These are phyloP conservation scores for Fistulifera pelliculosa DNA, from an alignment of 108 stramenopile genomes.

Conservation along the genomic window DNA sequence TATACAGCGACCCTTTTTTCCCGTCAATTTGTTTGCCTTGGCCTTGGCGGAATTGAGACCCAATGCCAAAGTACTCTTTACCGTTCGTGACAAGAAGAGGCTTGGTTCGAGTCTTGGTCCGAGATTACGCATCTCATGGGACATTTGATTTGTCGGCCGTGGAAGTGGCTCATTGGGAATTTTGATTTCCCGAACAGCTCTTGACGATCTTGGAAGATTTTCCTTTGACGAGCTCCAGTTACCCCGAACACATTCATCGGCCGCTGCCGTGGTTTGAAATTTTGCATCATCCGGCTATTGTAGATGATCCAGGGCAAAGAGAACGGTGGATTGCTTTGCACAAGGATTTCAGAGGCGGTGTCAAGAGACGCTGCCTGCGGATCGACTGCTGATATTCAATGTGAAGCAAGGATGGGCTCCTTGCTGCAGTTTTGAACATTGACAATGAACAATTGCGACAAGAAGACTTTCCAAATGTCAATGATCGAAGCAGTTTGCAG, in stretches of 20 bases:
- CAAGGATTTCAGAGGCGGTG: conserved; percentile 13
- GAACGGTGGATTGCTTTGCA: conserved; percentile 24
- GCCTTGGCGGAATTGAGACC: conserved; percentile 12
- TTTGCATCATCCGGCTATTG: conserved; percentile 11
- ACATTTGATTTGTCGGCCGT: conserved; percentile 1
- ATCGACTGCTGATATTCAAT: conserved; percentile 30
- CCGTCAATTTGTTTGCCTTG: conserved; percentile 17
- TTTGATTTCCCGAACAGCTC: conserved; percentile 4
- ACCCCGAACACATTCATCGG: conserved; percentile 11
- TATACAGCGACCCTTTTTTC: conserved; percentile 29
- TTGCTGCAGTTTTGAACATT: conserved; percentile 26
- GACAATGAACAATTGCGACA: conserved; percentile 7
- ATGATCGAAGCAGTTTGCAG: conserved; percentile 7
- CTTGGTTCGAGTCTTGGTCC: conserved; percentile 23
- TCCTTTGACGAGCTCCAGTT: background rate
- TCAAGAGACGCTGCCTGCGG: conserved; percentile 14
- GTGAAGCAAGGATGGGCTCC: conserved; percentile 40
- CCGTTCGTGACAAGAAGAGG: conserved; percentile 26
- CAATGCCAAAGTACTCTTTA: conserved; percentile 35
- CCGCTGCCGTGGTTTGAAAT: conserved; percentile 12
- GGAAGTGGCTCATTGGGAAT: background rate
- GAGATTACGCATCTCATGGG: conserved; percentile 16
- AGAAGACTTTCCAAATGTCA: conserved; percentile 23
- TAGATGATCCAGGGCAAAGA: conserved; percentile 8
- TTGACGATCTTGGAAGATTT: conserved; percentile 1